Evolutionary conservation across 495 filamentous ascomycete species (phyloP).

Genomic region (Daldinia loculata): DNA sequence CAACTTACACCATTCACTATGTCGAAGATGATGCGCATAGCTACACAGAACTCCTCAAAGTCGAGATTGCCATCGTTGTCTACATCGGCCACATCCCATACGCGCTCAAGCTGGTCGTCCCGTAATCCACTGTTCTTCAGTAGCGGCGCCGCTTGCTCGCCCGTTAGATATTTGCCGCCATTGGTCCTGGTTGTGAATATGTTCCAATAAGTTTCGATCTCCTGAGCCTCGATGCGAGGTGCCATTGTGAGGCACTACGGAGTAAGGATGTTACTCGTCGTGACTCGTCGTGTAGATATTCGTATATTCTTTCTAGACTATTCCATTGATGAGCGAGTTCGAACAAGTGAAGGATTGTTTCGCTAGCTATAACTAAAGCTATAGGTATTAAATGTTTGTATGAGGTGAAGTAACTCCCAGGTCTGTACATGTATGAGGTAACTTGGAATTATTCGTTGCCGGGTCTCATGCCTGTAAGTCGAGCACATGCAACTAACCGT

Average conservation of each 20-base stretch:
- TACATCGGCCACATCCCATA: slow-evolving; percentile 98
- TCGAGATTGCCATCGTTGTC: slow-evolving; percentile 96
- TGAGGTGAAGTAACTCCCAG: slow-evolving; percentile 7
- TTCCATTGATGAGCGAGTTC: slow-evolving; percentile 2
- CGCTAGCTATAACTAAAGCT: slow-evolving; percentile 1
- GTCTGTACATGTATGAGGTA: not conserved
- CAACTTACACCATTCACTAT: slow-evolving; percentile 87
- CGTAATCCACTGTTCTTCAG: slow-evolving; percentile 94
- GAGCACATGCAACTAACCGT: slow-evolving; percentile 37
- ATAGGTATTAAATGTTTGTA: slow-evolving; percentile 11
- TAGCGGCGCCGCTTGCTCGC: slow-evolving; percentile 89
- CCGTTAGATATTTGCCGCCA: slow-evolving; percentile 85
- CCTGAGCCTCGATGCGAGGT: slow-evolving; percentile 91
- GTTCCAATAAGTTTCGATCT: slow-evolving; percentile 99
- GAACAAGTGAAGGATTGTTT: not conserved
- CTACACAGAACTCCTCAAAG: slow-evolving; percentile 99
- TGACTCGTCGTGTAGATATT: slow-evolving; percentile 1
- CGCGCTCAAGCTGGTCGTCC: slow-evolving; percentile 93
- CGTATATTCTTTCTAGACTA: not conserved
- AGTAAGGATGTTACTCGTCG: slow-evolving; percentile 4
- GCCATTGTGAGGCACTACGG: slow-evolving; percentile 57
- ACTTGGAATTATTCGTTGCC: slow-evolving; percentile 19
- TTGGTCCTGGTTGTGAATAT: slow-evolving; percentile 89
- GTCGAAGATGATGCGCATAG: slow-evolving; percentile 97
- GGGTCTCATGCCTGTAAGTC: not conserved